These are phyloP conservation scores for Penicillium psychrosexuale DNA, from an alignment of 2,329 filamentous ascomycete species.

Conservation along the genomic window DNA sequence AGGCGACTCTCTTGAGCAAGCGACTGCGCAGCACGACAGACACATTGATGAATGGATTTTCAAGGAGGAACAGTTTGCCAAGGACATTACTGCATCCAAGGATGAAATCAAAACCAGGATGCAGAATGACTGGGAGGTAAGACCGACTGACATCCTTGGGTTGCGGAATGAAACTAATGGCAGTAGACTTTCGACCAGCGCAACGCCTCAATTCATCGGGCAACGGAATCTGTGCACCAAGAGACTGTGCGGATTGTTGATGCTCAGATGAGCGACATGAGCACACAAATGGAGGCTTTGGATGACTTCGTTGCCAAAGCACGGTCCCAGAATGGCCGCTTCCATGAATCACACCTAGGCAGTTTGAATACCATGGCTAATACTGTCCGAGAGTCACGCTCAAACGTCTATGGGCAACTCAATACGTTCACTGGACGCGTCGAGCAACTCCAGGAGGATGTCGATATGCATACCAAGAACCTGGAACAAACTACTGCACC, in stretches of 20 bases:
- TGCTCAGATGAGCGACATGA: slow-evolving; percentile 81
- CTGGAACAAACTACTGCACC: slow-evolving; percentile 62
- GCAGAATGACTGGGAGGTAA: slow-evolving; percentile 79
- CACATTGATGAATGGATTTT: slow-evolving; percentile 73
- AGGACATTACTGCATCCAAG: slow-evolving; percentile 68
- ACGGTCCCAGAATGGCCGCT: slow-evolving; percentile 71
- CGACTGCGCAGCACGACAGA: slow-evolving; percentile 63
- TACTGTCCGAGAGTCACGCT: slow-evolving; percentile 70
- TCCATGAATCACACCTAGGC: slow-evolving; percentile 67
- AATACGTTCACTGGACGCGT: slow-evolving; percentile 66
- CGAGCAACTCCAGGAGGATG: slow-evolving; percentile 64
- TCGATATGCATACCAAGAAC: slow-evolving; percentile 58
- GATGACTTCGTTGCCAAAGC: slow-evolving; percentile 88
- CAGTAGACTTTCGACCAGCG: slow-evolving; percentile 67
- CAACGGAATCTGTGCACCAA: slow-evolving; percentile 82
- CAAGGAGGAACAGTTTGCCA: slow-evolving; percentile 66
- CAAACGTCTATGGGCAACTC: slow-evolving; percentile 67
- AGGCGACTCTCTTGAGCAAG: slow-evolving; percentile 62
- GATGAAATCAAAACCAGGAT: slow-evolving; percentile 77
- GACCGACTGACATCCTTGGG: slow-evolving; percentile 23
- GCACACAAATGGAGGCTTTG: slow-evolving; percentile 81
- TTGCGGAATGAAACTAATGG: slow-evolving; percentile 22
- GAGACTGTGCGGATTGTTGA: slow-evolving; percentile 88
- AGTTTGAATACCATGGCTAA: slow-evolving; percentile 64
- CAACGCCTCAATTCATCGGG: slow-evolving; percentile 77